Evolutionary conservation across 768 basidiomycete species (phyloP).

Genomic region (Leucosporidium creatinivorum): DNA sequence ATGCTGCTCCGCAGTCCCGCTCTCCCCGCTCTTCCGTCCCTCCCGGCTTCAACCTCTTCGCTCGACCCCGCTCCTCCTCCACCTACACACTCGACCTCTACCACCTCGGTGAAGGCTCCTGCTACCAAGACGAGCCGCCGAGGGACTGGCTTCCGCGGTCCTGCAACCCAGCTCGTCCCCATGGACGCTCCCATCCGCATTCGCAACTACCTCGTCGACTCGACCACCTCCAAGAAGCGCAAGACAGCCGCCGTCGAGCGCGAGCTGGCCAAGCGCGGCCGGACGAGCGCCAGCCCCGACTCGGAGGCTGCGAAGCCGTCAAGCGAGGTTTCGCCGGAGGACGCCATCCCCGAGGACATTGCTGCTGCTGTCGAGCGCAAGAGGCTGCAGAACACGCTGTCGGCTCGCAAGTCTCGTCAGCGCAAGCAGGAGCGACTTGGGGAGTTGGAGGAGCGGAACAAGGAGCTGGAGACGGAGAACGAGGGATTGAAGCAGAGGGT

Average conservation of each 20-base stretch:
- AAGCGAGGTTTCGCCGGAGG: neutral
- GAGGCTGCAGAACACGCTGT: conserved; percentile 72
- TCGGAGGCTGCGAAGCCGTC: neutral
- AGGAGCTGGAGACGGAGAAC: conserved; percentile 17
- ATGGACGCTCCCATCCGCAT: conserved; percentile 71
- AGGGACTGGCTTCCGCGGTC: conserved; percentile 14
- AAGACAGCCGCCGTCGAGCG: conserved; percentile 30
- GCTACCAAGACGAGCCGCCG: neutral
- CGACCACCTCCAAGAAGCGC: conserved; percentile 69
- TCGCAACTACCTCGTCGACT: conserved; percentile 65
- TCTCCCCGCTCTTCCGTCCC: neutral
- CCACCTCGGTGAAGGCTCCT: neutral
- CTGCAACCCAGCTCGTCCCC: conserved; percentile 45
- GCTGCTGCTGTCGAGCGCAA: conserved; percentile 61
- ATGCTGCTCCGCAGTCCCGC: neutral
- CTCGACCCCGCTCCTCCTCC: neutral
- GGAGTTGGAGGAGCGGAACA: conserved; percentile 57
- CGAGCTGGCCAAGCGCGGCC: conserved; percentile 25
- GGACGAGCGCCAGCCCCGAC: neutral
- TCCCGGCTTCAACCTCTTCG: neutral
- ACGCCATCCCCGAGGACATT: conserved; percentile 22
- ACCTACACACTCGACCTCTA: neutral
- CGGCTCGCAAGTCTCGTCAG: conserved; percentile 68
- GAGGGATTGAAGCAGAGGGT: neutral
- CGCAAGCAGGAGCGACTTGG: conserved; percentile 52